Evolutionary conservation across 371 early-diverging fungal genomes (phyloP).

Genomic region (Circinella umbellata): DNA sequence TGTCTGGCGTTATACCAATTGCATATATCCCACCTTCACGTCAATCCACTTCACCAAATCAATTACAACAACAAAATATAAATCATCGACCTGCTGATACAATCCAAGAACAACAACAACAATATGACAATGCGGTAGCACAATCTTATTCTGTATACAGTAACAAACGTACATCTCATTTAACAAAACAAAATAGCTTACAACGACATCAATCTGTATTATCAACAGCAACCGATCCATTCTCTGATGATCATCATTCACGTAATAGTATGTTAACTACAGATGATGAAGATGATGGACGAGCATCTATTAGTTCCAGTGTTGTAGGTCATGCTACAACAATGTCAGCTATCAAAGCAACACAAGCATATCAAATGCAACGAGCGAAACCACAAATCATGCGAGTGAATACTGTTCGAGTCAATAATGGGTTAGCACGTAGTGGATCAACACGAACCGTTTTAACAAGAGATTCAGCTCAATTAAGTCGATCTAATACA

Average conservation of each 20-base stretch:
- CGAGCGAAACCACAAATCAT: slow-evolving; percentile 52
- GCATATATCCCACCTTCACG: slow-evolving; percentile 50
- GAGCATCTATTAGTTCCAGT: slow-evolving; percentile 33
- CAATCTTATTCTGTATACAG: slow-evolving; percentile 3
- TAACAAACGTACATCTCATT: not conserved
- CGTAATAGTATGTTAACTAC: slow-evolving; percentile 4
- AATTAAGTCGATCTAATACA: slow-evolving; percentile 23
- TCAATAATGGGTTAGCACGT: slow-evolving; percentile 29
- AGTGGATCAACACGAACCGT: slow-evolving; percentile 38
- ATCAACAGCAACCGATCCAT: slow-evolving; percentile 9
- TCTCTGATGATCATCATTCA: slow-evolving; percentile 18
- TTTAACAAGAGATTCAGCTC: slow-evolving; percentile 19
- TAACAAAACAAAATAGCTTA: not conserved
- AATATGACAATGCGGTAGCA: slow-evolving; percentile 16
- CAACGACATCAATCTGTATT: slow-evolving; percentile 3
- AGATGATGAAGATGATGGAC: slow-evolving; percentile 22
- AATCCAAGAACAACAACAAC: slow-evolving; percentile 16
- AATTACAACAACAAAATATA: not conserved
- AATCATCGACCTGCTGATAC: slow-evolving; percentile 9
- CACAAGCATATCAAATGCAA: slow-evolving; percentile 44
- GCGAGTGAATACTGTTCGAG: slow-evolving; percentile 50
- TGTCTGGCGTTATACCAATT: slow-evolving; percentile 55
- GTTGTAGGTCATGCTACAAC: slow-evolving; percentile 17
- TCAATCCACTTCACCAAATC: slow-evolving; percentile 4
- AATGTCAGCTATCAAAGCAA: slow-evolving; percentile 19